Conservation (phyloP, 2,329 filamentous ascomycete species). For the Trichoderma harzianum region DNA sequence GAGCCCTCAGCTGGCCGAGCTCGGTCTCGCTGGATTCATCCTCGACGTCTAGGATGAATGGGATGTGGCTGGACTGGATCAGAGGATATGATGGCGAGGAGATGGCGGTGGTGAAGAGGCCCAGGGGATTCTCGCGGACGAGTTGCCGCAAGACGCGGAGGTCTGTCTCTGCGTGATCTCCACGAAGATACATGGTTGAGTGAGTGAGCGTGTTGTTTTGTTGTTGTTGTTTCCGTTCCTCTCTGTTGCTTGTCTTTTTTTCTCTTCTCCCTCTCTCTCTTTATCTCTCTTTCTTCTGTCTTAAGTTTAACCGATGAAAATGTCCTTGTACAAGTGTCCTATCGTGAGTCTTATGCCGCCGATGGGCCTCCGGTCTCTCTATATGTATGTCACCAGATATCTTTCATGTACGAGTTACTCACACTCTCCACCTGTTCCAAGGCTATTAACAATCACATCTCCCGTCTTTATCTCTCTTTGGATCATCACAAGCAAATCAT, state of each 20-base stretch:
- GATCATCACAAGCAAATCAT: neutral
- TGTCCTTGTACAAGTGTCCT: neutral
- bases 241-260: neutral
- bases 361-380: neutral
- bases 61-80: constrained; percentile 59
- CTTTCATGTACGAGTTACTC: neutral
- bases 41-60: constrained; percentile 53
- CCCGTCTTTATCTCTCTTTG: neutral
- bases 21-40: constrained; percentile 40
- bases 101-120: constrained; percentile 61
- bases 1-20: constrained; percentile 52
- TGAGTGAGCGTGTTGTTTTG: neutral
- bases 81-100: constrained; percentile 44
- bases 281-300: neutral
- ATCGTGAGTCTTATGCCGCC: neutral
- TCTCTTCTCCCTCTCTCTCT: too few species aligned
- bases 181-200: constrained; percentile 57
- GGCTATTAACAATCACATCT: neutral
- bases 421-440: neutral
- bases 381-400: neutral
- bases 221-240: neutral
- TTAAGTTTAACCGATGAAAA: neutral
- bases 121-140: constrained; percentile 58
- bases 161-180: constrained; percentile 49
- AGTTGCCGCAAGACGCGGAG: constrained; percentile 51